Percentiles rank a stretch among this genome's conserved stretches.
Evolutionary conservation across 148 eudicot species (phyloP).

Genomic region (Hydrangea macrophylla): DNA sequence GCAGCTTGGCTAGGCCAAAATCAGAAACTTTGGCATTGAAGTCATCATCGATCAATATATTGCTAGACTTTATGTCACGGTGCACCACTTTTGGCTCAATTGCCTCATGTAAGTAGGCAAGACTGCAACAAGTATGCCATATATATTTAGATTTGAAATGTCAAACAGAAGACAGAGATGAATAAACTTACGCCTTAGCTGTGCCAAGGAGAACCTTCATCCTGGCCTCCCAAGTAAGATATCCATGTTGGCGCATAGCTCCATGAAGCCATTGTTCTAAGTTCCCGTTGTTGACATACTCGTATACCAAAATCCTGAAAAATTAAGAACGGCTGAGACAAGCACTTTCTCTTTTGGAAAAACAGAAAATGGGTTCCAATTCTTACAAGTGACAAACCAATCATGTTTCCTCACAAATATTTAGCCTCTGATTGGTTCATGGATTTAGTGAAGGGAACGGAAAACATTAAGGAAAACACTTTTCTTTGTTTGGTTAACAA

Average conservation of each 20-base stretch:
- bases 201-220: slow-evolving; percentile 67
- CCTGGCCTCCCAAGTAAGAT: slow-evolving; percentile 77
- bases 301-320: slow-evolving; percentile 72
- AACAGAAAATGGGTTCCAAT: neutral
- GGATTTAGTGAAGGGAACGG: no score
- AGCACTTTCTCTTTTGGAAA: neutral
- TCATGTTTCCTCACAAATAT: slow-evolving; percentile 5
- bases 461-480: no score
- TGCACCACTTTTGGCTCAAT: slow-evolving; percentile 85
- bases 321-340: neutral
- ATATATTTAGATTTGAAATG: slow-evolving; percentile 2
- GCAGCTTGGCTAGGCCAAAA: slow-evolving; percentile 76
- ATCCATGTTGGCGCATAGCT: slow-evolving; percentile 64
- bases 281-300: slow-evolving; percentile 75
- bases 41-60: slow-evolving; percentile 61
- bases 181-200: slow-evolving; percentile 66
- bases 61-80: slow-evolving; percentile 78
- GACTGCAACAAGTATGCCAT: slow-evolving; percentile 37
- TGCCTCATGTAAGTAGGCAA: slow-evolving; percentile 72
- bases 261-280: slow-evolving; percentile 87
- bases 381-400: neutral
- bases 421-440: no score
- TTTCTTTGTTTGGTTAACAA: no score
- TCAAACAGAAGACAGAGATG: neutral
- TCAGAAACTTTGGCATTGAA: slow-evolving; percentile 75